Base-by-base conservation (phyloP, 306 rosid species). In the Gastrolobium bilobum region DNA sequence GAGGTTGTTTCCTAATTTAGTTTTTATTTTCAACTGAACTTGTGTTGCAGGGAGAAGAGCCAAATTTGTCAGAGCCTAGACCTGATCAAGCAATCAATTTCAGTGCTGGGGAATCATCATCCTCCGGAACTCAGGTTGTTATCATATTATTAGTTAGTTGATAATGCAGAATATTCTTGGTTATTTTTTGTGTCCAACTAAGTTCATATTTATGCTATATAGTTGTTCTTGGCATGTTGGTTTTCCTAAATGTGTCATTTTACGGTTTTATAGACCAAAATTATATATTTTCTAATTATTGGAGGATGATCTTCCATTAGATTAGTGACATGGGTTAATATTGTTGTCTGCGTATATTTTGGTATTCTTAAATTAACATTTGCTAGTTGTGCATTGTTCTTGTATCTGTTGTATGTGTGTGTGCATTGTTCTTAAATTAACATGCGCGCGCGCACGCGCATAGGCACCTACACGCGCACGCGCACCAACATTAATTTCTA, bases 51-150 rank as follows among this genome's bases (percentile, higher is more conserved):
- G 83, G 66, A 46, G 84, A 74, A 69, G 84, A 81, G 71, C 76
- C 78, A 31, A 73, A 81, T 67, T 66, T 73, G 48, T 79, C 81
- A 35, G 57, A 75, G 38, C 40, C 66, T 6, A 75, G 59, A 37
- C 57, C 79, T 31, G 71, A 79, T 78, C 84, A 78, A 84, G 71
- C 78, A 74, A 87, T 79, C 79, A 76, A 40, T 82, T 62, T 77
- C 43, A 77, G 75, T 83, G 72, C 80, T 15, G 81, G 86, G 50
- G 86, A 79, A 79, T 87, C 82, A 50, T 82, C 86, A 46, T 81
- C 81, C 52, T 84, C 79, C 73, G 91, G 81, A 82, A 79, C 81
- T 76, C 81, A 76, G 81, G 71, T 66, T 77, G 83, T 87, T 79
- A 85, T 73, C 68, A 80, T 38, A 33, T 37, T 71, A n/a, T 33